Conservation (phyloP, 2,329 filamentous ascomycete genomes). For the Drechslerella coelobrocha region DNA sequence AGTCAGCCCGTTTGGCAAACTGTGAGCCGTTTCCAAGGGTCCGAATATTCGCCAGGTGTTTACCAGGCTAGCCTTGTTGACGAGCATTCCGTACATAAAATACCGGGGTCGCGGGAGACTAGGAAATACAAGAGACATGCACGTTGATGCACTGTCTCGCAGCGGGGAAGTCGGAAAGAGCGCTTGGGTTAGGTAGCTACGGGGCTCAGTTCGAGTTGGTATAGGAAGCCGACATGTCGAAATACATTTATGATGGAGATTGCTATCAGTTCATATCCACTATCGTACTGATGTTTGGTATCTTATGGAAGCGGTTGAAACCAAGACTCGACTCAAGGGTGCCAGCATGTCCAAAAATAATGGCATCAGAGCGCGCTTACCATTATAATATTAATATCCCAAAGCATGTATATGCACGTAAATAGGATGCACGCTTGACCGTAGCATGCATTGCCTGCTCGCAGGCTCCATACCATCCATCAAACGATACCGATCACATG, state of each 20-base stretch:
- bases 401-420: not conserved
- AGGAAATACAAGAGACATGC: slow-evolving; percentile 32
- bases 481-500: slow-evolving; percentile 36
- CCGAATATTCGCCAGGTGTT: slow-evolving; percentile 11
- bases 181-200: slow-evolving; percentile 32
- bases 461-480: slow-evolving; percentile 21
- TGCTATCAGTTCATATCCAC: slow-evolving; percentile 2
- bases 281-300: not conserved
- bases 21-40: not conserved
- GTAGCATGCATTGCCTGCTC: slow-evolving; percentile 12
- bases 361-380: not conserved
- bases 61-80: slow-evolving; percentile 32
- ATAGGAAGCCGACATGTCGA: slow-evolving; percentile 20
- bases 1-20: slow-evolving; percentile 8
- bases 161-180: slow-evolving; percentile 50
- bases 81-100: slow-evolving; percentile 12
- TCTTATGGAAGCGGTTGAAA: not conserved
- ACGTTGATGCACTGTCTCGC: slow-evolving; percentile 44
- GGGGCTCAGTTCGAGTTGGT: slow-evolving; percentile 10
- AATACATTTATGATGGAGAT: slow-evolving; percentile 1
- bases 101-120: slow-evolving; percentile 31
- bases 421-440: slow-evolving; percentile 3
- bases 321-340: not conserved
- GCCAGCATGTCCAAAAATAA: not conserved
- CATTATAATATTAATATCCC: no score